phyloP scores from a whole-genome alignment of 106 monocot species.

The Dendrobium catenatum region DNA sequence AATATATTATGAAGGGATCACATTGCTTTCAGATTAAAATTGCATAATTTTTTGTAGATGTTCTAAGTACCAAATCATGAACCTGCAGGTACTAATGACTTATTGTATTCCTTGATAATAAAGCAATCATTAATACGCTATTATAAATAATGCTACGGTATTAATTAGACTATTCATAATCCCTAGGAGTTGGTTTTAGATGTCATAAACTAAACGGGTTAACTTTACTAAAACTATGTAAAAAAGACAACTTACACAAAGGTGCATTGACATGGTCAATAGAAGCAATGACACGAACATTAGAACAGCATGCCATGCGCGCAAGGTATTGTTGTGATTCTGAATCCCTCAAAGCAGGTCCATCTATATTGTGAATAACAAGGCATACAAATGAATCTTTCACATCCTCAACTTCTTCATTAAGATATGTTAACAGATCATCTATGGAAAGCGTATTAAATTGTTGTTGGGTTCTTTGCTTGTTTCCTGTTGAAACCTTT shows the following conservation, averaged over 20 bases:
- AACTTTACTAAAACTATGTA: too few species aligned
- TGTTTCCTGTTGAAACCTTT: slow-evolving; percentile 33
- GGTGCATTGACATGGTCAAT: slow-evolving; percentile 93
- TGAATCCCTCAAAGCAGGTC: slow-evolving; percentile 84
- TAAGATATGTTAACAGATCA: slow-evolving; percentile 58
- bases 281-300: slow-evolving; percentile 68
- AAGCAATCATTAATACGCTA: too few species aligned
- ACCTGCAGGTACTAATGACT: too few species aligned
- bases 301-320: slow-evolving; percentile 54
- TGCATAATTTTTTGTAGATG: too few species aligned
- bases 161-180: too few species aligned
- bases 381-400: slow-evolving; percentile 55
- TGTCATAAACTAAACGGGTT: too few species aligned
- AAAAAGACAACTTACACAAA: slow-evolving; percentile 52
- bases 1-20: too few species aligned
- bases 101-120: too few species aligned
- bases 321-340: slow-evolving; percentile 91
- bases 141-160: too few species aligned
- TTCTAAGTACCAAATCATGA: too few species aligned
- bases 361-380: slow-evolving; percentile 89
- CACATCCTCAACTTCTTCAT: slow-evolving; percentile 26
- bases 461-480: slow-evolving; percentile 22
- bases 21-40: too few species aligned
- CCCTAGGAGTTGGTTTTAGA: too few species aligned
- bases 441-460: slow-evolving; percentile 53